Evolutionary conservation across 306 rosid species (phyloP).

Genomic region (Vigna mungo): DNA sequence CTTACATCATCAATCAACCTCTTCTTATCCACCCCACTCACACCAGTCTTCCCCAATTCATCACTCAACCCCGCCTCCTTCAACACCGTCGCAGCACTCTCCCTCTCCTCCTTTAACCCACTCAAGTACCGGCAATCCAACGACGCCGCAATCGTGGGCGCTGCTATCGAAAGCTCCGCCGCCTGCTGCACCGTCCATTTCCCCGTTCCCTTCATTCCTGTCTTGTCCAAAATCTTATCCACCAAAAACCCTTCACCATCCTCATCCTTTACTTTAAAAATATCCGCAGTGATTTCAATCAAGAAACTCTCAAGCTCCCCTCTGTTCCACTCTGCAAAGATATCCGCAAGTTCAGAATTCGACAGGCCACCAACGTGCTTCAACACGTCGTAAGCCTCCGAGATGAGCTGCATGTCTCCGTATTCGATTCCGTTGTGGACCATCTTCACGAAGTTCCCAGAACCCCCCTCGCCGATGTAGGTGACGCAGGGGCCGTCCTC

Average conservation of each 20-base stretch:
- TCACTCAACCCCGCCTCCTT: conserved; percentile 83
- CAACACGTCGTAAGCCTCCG: conserved; percentile 89
- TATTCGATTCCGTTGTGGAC: conserved; percentile 94
- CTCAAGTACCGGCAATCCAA: conserved; percentile 85
- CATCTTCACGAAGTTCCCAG: conserved; percentile 93
- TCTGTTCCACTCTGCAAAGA: conserved; percentile 83
- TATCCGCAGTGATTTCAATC: conserved; percentile 86
- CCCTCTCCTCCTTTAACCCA: conserved; percentile 94
- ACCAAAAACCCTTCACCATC: conserved; percentile 77
- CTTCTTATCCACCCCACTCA: conserved; percentile 77
- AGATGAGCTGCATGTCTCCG: conserved; percentile 93
- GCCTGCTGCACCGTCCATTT: conserved; percentile 99
- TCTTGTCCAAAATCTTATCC: conserved; percentile 88
- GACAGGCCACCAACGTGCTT: conserved; percentile 81
- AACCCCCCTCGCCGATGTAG: conserved; percentile 87
- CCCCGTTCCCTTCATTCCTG: conserved; percentile 96
- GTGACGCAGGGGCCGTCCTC: conserved; percentile 95
- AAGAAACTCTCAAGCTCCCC: conserved; percentile 91
- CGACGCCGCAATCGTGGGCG: conserved; percentile 90
- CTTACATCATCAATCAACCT: conserved; percentile 88
- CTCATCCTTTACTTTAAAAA: conserved; percentile 81
- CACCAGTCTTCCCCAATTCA: conserved; percentile 44
- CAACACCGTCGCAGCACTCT: conserved; percentile 68
- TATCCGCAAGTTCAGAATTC: conserved; percentile 66
- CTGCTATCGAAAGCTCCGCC: conserved; percentile 90